Evolutionary conservation across 768 basidiomycete genomes (phyloP).

Genomic region (Mycena leptocephala): DNA sequence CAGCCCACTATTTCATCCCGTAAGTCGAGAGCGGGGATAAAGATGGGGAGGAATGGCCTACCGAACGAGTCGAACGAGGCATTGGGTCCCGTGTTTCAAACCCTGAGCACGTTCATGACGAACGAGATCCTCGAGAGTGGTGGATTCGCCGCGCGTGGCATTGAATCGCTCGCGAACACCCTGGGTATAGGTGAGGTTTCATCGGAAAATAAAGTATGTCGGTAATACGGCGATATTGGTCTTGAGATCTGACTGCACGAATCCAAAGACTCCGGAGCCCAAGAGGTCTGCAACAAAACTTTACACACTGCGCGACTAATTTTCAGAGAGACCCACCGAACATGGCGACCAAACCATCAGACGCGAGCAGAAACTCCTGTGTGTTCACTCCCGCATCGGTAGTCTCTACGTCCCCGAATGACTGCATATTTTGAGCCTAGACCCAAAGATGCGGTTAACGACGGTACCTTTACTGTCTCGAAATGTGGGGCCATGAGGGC

Average conservation of each 20-base stretch:
- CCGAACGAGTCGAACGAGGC: slow-evolving; percentile 79
- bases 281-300: slow-evolving; percentile 67
- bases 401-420: slow-evolving; percentile 88
- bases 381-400: slow-evolving; percentile 88
- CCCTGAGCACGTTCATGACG: slow-evolving; percentile 62
- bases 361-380: slow-evolving; percentile 85
- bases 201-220: slow-evolving; percentile 42
- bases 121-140: slow-evolving; percentile 76
- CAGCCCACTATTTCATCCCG: slow-evolving; percentile 66
- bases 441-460: not conserved
- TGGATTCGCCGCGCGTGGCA: slow-evolving; percentile 57
- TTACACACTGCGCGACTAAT: not conserved
- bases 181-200: slow-evolving; percentile 53
- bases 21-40: slow-evolving; percentile 17
- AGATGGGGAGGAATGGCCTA: slow-evolving; percentile 49
- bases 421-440: slow-evolving; percentile 60
- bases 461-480: slow-evolving; percentile 74
- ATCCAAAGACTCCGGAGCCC: slow-evolving; percentile 79
- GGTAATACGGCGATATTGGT: slow-evolving; percentile 80
- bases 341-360: slow-evolving; percentile 86
- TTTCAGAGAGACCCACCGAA: slow-evolving; percentile 66
- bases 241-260: slow-evolving; percentile 81
- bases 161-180: slow-evolving; percentile 76
- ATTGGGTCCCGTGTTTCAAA: slow-evolving; percentile 68
- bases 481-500: slow-evolving; percentile 73